These are phyloP conservation scores for California macrophylla DNA, from an alignment of 441 rosid species.

Conservation along the genomic window DNA sequence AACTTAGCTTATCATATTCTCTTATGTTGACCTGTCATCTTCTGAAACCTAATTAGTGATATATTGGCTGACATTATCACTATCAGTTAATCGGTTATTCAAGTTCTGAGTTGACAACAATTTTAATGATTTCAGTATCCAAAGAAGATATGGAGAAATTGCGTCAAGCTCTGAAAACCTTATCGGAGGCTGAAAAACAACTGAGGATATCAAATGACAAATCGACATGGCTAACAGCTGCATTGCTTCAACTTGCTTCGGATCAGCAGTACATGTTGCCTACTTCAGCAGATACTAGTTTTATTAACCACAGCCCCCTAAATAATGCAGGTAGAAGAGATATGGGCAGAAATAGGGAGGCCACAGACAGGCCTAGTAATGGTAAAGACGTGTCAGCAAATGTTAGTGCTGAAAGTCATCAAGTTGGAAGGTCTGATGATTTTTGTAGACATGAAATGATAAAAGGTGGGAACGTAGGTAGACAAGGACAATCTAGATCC, in stretches of 20 bases:
- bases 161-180: conserved; percentile 86
- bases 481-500: conserved; percentile 33
- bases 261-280: conserved; percentile 81
- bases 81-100: no score
- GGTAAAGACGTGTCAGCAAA: conserved; percentile 32
- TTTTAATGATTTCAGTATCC: conserved; percentile 53
- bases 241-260: conserved; percentile 94
- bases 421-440: no score
- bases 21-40: no score
- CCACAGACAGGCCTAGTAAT: conserved; percentile 19
- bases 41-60: no score
- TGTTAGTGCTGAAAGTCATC: background rate
- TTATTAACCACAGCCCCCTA: conserved; percentile 56
- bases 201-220: conserved; percentile 80
- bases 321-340: no score
- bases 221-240: conserved; percentile 90
- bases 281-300: conserved; percentile 63
- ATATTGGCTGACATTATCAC: no score
- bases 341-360: conserved; percentile 26
- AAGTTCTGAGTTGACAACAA: no score
- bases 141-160: conserved; percentile 95
- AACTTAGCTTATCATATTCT: no score
- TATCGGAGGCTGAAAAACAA: conserved; percentile 96
- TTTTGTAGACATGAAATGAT: no score
- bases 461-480: conserved; percentile 24